Conservation (phyloP, 208 protist species). For the Trypanosomatidae sp. region DNA sequence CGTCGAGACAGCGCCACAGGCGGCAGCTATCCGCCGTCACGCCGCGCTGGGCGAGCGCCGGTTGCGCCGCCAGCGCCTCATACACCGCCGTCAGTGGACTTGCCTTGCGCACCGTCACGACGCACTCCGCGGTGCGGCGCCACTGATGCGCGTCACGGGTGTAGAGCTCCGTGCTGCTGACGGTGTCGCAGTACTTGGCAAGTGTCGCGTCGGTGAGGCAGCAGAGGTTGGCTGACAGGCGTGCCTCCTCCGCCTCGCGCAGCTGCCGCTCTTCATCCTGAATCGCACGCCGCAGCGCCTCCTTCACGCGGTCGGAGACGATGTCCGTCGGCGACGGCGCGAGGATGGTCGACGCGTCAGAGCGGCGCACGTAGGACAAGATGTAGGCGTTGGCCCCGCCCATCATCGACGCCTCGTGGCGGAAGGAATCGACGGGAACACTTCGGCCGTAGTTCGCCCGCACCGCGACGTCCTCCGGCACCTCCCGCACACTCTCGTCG, state of each 20-base stretch:
- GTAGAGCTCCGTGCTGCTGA: slow-evolving; percentile 61
- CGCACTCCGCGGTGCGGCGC: slow-evolving; percentile 33
- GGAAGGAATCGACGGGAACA: no score
- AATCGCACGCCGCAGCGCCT: slow-evolving; percentile 50
- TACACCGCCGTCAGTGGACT: slow-evolving; percentile 50
- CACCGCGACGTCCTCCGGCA: slow-evolving; percentile 62
- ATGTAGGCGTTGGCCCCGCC: slow-evolving; percentile 71
- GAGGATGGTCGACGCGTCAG: slow-evolving; percentile 56
- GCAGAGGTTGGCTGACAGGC: slow-evolving; percentile 36
- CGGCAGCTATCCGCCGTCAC: slow-evolving; percentile 39
- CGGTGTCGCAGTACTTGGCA: slow-evolving; percentile 26
- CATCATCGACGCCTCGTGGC: slow-evolving; percentile 18
- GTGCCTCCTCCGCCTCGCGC: slow-evolving; percentile 41
- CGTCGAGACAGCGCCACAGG: slow-evolving; percentile 45
- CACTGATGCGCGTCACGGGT: slow-evolving; percentile 32
- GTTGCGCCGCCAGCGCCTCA: slow-evolving; percentile 41
- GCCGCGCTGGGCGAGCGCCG: slow-evolving; percentile 20
- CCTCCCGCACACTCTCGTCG: slow-evolving; percentile 67
- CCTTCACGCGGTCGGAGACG: slow-evolving; percentile 59
- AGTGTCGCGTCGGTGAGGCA: slow-evolving; percentile 61
- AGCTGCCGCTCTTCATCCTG: slow-evolving; percentile 51
- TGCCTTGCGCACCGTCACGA: slow-evolving; percentile 54
- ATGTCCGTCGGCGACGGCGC: slow-evolving; percentile 58
- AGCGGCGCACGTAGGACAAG: slow-evolving; percentile 79
- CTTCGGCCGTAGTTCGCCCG: slow-evolving; percentile 75